Percentiles rank a stretch among this genome's conserved stretches.
These are phyloP conservation scores for Dendrobium catenatum DNA, from an alignment of 106 monocot genomes.

Conservation along the genomic window DNA sequence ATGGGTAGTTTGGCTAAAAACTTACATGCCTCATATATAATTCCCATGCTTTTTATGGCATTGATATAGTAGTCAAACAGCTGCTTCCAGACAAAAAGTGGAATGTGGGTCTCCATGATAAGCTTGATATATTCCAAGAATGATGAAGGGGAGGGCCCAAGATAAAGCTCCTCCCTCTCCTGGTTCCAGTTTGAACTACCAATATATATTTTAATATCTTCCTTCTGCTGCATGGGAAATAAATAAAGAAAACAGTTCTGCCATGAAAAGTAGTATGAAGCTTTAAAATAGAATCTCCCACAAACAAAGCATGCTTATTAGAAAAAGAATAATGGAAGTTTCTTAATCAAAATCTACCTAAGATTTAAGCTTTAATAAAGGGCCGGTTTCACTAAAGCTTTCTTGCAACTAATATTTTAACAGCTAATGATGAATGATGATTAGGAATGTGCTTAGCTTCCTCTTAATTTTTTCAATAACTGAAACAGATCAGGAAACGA, in stretches of 20 bases:
- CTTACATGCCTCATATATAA: slow-evolving; percentile 13
- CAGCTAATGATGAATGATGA: too few species aligned
- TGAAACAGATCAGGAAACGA: too few species aligned
- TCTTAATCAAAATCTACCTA: slow-evolving; percentile 1
- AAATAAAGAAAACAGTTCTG: neutral
- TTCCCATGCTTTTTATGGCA: slow-evolving; percentile 27
- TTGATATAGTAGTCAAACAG: slow-evolving; percentile 6
- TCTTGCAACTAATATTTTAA: too few species aligned
- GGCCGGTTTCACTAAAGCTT: too few species aligned
- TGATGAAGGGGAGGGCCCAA: slow-evolving; percentile 36
- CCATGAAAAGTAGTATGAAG: neutral
- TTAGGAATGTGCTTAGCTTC: too few species aligned
- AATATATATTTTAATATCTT: neutral
- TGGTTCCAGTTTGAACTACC: neutral
- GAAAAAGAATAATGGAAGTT: neutral
- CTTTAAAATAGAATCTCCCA: slow-evolving; percentile 1
- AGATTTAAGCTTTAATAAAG: neutral
- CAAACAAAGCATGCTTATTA: neutral
- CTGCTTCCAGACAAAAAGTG: slow-evolving; percentile 40
- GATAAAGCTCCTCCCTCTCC: slow-evolving; percentile 9
- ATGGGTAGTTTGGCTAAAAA: slow-evolving; percentile 21
- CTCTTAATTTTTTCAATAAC: too few species aligned
- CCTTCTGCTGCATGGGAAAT: slow-evolving; percentile 2
- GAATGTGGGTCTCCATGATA: slow-evolving; percentile 29
- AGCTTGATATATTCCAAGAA: slow-evolving; percentile 39